A percentile compares a stretch with the other conserved stretches of the same genome.
phyloP scores from a whole-genome alignment of 768 basidiomycete species.

The Pulveroboletus sp. region DNA sequence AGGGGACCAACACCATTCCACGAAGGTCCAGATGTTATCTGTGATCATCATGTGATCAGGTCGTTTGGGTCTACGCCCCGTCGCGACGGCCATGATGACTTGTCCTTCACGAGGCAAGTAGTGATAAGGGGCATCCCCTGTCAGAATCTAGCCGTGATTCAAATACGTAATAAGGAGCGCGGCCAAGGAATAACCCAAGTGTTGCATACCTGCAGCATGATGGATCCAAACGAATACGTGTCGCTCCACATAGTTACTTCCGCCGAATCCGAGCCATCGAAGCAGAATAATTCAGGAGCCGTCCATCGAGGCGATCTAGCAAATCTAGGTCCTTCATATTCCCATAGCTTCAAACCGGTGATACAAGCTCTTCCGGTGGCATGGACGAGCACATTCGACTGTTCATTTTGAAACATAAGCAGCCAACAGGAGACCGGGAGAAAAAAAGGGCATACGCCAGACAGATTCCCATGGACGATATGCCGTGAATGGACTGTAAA shows the following conservation, averaged over 20 bases:
- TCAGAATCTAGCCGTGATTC: background rate
- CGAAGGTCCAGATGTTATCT: background rate
- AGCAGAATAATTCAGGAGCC: background rate
- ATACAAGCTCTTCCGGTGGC: background rate
- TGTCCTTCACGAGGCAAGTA: background rate
- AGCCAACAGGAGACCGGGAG: background rate
- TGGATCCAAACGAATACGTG: no score
- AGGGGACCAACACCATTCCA: background rate
- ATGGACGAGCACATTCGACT: slow-evolving; percentile 2
- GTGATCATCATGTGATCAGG: no score
- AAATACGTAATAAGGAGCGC: background rate
- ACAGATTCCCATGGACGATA: background rate
- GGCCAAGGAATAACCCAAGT: no score
- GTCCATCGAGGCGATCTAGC: background rate
- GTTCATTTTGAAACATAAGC: background rate
- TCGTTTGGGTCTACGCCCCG: no score
- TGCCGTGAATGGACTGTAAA: background rate
- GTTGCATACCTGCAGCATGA: no score
- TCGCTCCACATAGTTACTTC: no score
- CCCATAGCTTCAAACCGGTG: no score
- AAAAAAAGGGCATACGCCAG: background rate
- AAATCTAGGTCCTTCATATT: no score
- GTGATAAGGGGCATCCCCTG: background rate
- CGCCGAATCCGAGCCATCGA: background rate
- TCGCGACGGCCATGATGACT: background rate